Evolutionary conservation across 2,329 filamentous ascomycete species (phyloP).

Genomic region (Drechslerella coelobrocha): DNA sequence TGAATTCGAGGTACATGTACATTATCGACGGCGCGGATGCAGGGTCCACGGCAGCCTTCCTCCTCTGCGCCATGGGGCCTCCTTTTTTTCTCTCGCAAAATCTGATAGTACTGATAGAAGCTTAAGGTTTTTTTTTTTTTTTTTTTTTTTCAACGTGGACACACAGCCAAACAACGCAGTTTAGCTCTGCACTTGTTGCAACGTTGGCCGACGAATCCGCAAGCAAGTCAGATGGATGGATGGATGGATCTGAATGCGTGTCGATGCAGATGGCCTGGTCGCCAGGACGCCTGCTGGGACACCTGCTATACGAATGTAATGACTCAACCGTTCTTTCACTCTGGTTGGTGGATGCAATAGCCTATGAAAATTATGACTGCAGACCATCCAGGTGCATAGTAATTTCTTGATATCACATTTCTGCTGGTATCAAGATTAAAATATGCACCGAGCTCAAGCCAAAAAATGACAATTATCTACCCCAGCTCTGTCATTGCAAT

Average conservation of each 20-base stretch:
- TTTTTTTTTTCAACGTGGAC: background rate
- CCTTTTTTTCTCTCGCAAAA: background rate
- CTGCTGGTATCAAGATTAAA: background rate
- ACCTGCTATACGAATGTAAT: too few species aligned
- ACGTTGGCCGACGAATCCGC: background rate
- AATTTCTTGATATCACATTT: conserved; percentile 38
- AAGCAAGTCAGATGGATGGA: too few species aligned
- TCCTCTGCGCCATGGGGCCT: background rate
- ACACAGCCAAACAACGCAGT: background rate
- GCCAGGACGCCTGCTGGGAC: background rate
- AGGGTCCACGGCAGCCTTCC: background rate
- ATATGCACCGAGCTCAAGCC: too few species aligned
- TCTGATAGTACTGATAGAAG: background rate
- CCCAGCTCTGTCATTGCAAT: background rate
- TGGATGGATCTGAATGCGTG: background rate
- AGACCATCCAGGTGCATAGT: background rate
- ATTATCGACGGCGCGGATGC: background rate
- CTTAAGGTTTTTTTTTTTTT: too few species aligned
- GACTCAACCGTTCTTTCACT: background rate
- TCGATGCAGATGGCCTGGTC: background rate
- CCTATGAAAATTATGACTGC: background rate
- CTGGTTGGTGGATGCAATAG: background rate
- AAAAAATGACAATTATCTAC: background rate
- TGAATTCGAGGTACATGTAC: background rate
- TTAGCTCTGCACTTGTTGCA: background rate